These are phyloP conservation scores for Geotrichum restrictum DNA, from an alignment of 1,139 yeast species.

Conservation along the genomic window DNA sequence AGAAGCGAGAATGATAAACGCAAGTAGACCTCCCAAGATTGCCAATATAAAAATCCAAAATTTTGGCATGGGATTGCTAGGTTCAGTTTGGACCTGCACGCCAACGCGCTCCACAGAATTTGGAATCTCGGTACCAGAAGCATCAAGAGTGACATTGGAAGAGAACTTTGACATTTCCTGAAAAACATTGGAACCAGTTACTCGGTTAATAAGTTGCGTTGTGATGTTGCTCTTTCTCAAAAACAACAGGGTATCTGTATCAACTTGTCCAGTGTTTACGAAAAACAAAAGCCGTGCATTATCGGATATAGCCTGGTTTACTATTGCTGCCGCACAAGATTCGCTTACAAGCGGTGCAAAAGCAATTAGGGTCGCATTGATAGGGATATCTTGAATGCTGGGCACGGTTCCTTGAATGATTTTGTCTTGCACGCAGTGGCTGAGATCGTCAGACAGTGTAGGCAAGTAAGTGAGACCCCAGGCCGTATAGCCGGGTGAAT, in stretches of 20 bases:
- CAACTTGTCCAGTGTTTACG: constrained; percentile 1
- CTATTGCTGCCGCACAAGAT: constrained; percentile 13
- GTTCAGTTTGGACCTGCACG: constrained; percentile 11
- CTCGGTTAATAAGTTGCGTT: not conserved
- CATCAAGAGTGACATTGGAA: constrained; percentile 10
- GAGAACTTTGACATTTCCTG: constrained; percentile 12
- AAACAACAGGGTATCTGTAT: constrained; percentile 2
- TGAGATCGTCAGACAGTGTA: not conserved
- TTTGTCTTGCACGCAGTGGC: constrained; percentile 12
- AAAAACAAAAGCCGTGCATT: constrained; percentile 16
- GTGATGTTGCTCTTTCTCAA: not conserved
- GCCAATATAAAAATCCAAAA: constrained; percentile 24
- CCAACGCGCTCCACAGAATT: constrained; percentile 16
- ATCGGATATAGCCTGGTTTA: constrained; percentile 18
- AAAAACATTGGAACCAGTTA: constrained; percentile 11
- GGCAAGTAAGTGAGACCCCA: constrained; percentile 23
- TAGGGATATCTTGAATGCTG: constrained; percentile 15
- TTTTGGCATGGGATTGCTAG: constrained; percentile 10
- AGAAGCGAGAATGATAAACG: constrained; percentile 19
- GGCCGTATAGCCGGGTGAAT: constrained; percentile 8
- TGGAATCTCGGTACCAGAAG: constrained; percentile 4
- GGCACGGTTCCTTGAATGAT: constrained; percentile 13
- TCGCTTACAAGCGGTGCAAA: constrained; percentile 15
- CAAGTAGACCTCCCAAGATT: constrained; percentile 22
- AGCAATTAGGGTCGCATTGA: constrained; percentile 16